Evolutionary conservation across 1,284 basidiomycete species (phyloP).

Genomic region (Neonothopanus nambi): DNA sequence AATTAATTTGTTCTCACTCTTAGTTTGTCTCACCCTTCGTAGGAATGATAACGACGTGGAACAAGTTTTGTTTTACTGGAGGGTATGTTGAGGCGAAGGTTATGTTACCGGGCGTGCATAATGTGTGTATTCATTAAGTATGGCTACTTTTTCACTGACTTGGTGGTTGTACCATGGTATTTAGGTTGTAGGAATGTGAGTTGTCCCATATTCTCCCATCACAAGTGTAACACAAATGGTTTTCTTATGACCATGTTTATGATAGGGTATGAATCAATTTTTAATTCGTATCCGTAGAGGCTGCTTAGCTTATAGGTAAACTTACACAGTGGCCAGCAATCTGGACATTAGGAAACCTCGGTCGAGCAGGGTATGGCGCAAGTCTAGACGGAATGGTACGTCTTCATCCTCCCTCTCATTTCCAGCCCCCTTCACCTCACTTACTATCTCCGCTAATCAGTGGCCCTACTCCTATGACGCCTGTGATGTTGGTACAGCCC

Average conservation of each 20-base stretch:
- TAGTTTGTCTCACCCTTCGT: no score
- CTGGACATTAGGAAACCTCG: slow-evolving; percentile 80
- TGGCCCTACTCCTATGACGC: slow-evolving; percentile 46
- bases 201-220: neutral
- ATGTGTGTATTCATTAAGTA: slow-evolving; percentile 9
- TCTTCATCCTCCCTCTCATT: no score
- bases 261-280: neutral
- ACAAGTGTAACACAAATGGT: no score
- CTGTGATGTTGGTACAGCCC: slow-evolving; percentile 57
- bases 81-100: slow-evolving; percentile 39
- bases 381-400: slow-evolving; percentile 51
- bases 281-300: no score
- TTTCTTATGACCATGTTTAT: no score
- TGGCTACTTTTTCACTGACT: slow-evolving; percentile 8
- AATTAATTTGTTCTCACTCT: neutral
- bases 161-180: no score
- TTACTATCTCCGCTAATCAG: slow-evolving; percentile 12
- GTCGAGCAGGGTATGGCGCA: slow-evolving; percentile 55
- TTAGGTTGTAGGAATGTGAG: no score
- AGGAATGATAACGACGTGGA: no score
- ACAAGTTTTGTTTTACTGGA: slow-evolving; percentile 60
- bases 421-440: no score
- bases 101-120: slow-evolving; percentile 9
- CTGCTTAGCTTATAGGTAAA: neutral
- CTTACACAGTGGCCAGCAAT: slow-evolving; percentile 32